These are phyloP conservation scores for Cyberlindnera subsufficiens DNA, from an alignment of 805 yeast species.

Conservation along the genomic window DNA sequence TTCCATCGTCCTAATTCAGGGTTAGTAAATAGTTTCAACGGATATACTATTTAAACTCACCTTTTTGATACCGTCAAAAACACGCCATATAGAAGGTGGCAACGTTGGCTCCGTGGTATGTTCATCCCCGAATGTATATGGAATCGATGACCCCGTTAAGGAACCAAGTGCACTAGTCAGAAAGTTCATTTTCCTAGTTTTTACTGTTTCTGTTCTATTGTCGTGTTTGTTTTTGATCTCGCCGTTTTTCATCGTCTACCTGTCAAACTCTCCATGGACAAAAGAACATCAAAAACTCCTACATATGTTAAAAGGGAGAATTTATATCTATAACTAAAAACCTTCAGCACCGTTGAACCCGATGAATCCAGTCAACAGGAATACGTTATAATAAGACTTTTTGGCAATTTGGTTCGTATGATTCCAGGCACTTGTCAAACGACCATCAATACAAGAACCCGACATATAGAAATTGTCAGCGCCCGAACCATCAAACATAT, in stretches of 20 bases:
- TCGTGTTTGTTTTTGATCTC: not conserved
- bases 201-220: not conserved
- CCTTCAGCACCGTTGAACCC: constrained; percentile 75
- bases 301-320: too few species aligned
- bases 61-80: constrained; percentile 50
- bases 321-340: constrained; percentile 26
- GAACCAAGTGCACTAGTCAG: constrained; percentile 56
- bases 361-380: constrained; percentile 61
- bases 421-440: constrained; percentile 78
- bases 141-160: constrained; percentile 51
- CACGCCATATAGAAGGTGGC: constrained; percentile 49
- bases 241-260: not conserved
- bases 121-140: constrained; percentile 48
- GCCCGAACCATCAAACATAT: constrained; percentile 70
- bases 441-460: constrained; percentile 81
- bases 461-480: constrained; percentile 81
- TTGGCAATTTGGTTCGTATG: constrained; percentile 69
- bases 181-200: constrained; percentile 51
- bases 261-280: too few species aligned
- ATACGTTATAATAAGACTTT: constrained; percentile 56
- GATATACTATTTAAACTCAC: constrained; percentile 16
- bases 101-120: constrained; percentile 26
- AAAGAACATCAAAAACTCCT: too few species aligned
- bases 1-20: constrained; percentile 36
- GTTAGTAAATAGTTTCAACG: not conserved